Percentiles rank a stretch among this genome's conserved stretches.
phyloP scores from a whole-genome alignment of 2,329 filamentous ascomycete species.

The Pseudopyricularia cyperi region DNA sequence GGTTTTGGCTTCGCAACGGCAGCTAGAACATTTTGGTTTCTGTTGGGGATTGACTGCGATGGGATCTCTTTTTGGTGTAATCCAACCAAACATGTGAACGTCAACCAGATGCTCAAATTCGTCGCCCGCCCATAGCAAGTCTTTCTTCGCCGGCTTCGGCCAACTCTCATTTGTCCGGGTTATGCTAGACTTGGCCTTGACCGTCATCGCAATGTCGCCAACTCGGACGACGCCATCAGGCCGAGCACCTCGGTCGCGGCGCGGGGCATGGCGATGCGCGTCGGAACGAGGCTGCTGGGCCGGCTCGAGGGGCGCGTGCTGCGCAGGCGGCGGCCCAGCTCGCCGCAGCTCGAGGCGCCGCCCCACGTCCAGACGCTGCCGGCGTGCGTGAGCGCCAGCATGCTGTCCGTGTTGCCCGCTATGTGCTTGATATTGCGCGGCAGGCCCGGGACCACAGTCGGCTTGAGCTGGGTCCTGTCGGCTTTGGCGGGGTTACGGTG shows the following conservation, averaged over 20 bases:
- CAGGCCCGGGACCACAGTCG: conserved; percentile 35
- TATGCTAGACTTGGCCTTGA: no score
- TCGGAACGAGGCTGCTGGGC: not conserved
- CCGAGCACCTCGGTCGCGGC: not conserved
- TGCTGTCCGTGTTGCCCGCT: conserved; percentile 43
- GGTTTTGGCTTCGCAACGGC: no score
- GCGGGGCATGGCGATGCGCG: not conserved
- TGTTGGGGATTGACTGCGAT: no score
- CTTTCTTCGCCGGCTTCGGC: no score
- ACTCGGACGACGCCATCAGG: no score
- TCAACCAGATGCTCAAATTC: no score
- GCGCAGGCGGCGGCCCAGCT: not conserved
- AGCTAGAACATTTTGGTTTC: no score
- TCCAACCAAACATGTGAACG: no score
- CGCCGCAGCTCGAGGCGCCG: conserved; percentile 35
- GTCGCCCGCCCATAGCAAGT: no score
- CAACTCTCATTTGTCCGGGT: no score
- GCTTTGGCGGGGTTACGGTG: not conserved
- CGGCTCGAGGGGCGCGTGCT: not conserved
- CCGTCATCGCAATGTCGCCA: no score
- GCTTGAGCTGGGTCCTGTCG: conserved; percentile 11
- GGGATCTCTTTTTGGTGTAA: no score
- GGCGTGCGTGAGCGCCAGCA: conserved; percentile 50
- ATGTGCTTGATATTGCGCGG: conserved; percentile 33
- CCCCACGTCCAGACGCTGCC: conserved; percentile 71